Evolutionary conservation across 2,329 filamentous ascomycete genomes (phyloP).

Genomic region (Aspergillus tanneri): DNA sequence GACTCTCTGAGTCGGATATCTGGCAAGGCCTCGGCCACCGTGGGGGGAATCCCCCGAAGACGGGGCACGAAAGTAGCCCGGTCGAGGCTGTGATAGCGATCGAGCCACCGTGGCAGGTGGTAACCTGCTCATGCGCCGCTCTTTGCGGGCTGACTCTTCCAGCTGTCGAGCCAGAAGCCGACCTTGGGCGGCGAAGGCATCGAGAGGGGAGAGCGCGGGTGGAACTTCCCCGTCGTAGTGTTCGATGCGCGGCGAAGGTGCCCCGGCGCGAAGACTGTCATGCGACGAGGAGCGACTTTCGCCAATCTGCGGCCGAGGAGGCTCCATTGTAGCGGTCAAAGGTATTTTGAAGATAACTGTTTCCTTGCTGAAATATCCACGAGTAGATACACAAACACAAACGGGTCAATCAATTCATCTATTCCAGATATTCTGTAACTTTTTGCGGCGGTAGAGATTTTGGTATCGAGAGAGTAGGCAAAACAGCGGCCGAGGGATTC

Average conservation of each 20-base stretch:
- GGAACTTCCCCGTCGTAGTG: conserved; percentile 75
- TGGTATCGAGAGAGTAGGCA: neutral
- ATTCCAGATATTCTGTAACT: conserved; percentile 2
- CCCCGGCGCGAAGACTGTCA: conserved; percentile 54
- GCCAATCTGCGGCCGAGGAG: conserved; percentile 56
- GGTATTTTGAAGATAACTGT: conserved; percentile 8
- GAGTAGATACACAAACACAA: neutral
- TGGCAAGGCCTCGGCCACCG: conserved; percentile 21
- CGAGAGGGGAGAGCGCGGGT: conserved; percentile 87
- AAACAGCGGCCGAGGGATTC: no score
- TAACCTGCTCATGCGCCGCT: conserved; percentile 78
- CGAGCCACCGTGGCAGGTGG: conserved; percentile 80
- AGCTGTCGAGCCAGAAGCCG: conserved; percentile 83
- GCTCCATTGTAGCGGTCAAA: conserved; percentile 46
- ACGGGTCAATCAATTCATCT: conserved; percentile 15
- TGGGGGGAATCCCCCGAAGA: conserved; percentile 56
- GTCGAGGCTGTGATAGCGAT: conserved; percentile 73
- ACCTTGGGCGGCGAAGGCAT: conserved; percentile 92
- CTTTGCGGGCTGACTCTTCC: conserved; percentile 71
- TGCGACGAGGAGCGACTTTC: conserved; percentile 61
- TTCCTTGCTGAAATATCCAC: neutral
- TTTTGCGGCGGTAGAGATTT: neutral
- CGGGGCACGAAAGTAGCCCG: conserved; percentile 76
- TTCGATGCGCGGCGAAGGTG: conserved; percentile 67
- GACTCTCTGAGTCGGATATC: conserved; percentile 41